These are phyloP conservation scores for Biscogniauxia marginata DNA, from an alignment of 2,329 filamentous ascomycete species.

Conservation along the genomic window DNA sequence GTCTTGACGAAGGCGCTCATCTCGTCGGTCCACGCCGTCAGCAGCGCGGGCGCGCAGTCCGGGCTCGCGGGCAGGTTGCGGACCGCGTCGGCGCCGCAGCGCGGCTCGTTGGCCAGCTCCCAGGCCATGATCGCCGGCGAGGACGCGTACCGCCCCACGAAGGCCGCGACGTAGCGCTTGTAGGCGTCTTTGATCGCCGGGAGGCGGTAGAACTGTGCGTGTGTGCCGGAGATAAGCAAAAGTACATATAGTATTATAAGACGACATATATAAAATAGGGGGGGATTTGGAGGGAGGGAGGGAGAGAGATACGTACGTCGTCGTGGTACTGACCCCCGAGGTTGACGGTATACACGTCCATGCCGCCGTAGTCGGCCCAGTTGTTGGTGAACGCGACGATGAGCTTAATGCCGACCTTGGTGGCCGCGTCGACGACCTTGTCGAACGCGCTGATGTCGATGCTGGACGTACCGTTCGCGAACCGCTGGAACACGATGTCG, in stretches of 20 bases:
- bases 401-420: slow-evolving; percentile 60
- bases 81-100: slow-evolving; percentile 51
- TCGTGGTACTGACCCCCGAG: slow-evolving; percentile 50
- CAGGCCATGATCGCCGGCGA: slow-evolving; percentile 52
- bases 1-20: slow-evolving; percentile 63
- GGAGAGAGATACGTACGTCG: slow-evolving; percentile 34
- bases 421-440: slow-evolving; percentile 57
- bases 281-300: not conserved
- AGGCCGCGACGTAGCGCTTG: slow-evolving; percentile 57
- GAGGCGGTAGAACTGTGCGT: slow-evolving; percentile 49
- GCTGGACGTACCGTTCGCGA: slow-evolving; percentile 42
- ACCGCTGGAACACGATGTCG: slow-evolving; percentile 47
- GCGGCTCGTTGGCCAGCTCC: slow-evolving; percentile 56
- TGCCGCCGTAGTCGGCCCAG: slow-evolving; percentile 68
- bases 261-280: too few species aligned
- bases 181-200: slow-evolving; percentile 51
- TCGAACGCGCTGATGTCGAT: slow-evolving; percentile 48
- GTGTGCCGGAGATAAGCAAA: not conserved
- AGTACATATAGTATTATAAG: not conserved
- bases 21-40: slow-evolving; percentile 50
- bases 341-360: slow-evolving; percentile 59
- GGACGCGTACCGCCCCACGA: slow-evolving; percentile 52
- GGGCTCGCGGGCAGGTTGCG: slow-evolving; percentile 55
- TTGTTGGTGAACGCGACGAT: slow-evolving; percentile 69
- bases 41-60: slow-evolving; percentile 57